Conservation (phyloP, 805 yeast species). For the Starmerella scarabaei region DNA sequence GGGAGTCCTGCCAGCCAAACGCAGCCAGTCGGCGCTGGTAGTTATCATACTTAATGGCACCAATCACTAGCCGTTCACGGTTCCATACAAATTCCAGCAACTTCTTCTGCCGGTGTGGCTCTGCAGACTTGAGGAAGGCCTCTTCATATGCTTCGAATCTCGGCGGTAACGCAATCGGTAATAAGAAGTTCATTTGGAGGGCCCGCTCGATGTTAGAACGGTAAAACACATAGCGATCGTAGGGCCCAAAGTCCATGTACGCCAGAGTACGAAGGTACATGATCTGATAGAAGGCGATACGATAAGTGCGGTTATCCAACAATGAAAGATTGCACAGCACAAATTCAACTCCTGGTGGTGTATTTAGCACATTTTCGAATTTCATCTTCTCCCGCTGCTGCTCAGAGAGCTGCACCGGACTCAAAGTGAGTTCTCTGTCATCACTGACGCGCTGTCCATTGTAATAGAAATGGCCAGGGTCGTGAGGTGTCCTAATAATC, state of each 20-base stretch:
- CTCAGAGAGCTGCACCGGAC: constrained; percentile 4
- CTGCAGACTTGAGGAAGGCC: constrained; percentile 9
- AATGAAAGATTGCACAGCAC: neutral
- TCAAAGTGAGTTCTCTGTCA: constrained; percentile 3
- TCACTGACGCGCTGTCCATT: constrained; percentile 8
- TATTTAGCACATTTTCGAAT: constrained; percentile 3
- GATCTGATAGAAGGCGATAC: constrained; percentile 15
- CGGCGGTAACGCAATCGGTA: constrained; percentile 11
- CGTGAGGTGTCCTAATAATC: constrained; percentile 8
- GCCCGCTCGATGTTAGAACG: constrained; percentile 8
- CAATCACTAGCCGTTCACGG: constrained; percentile 14
- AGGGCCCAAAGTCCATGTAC: constrained; percentile 13
- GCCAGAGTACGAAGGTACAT: constrained; percentile 13
- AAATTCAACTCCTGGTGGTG: constrained; percentile 3
- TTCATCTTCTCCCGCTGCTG: constrained; percentile 1
- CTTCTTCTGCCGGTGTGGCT: constrained; percentile 7
- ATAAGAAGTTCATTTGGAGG: constrained; percentile 3
- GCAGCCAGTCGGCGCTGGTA: constrained; percentile 4
- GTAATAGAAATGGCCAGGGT: constrained; percentile 4
- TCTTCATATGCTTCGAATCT: constrained; percentile 13
- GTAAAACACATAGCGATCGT: constrained; percentile 3
- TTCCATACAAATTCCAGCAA: constrained; percentile 14
- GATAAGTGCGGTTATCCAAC: constrained; percentile 9
- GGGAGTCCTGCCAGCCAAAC: constrained; percentile 15
- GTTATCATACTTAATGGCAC: constrained; percentile 9